These are phyloP conservation scores for Diospyros kaki DNA, from an alignment of 148 eudicot genomes.

Conservation along the genomic window DNA sequence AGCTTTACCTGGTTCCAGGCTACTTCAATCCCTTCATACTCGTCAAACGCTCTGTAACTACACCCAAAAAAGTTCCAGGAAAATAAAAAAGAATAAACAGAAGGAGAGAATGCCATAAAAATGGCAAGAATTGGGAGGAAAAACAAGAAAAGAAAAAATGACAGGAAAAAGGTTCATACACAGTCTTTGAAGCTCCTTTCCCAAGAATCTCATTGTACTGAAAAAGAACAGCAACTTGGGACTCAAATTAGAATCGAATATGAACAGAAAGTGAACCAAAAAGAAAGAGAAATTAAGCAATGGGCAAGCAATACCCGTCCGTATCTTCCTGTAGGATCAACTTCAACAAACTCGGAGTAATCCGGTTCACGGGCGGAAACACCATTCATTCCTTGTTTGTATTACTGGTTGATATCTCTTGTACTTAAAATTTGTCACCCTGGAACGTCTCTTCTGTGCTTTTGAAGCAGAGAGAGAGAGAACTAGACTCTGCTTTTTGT, in stretches of 20 bases:
- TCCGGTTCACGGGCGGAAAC: conserved; percentile 38
- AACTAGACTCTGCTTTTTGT: background rate
- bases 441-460: background rate
- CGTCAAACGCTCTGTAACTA: conserved; percentile 56
- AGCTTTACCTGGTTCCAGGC: conserved; percentile 62
- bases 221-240: conserved; percentile 2
- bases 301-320: conserved; percentile 50
- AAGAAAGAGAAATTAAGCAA: background rate
- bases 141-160: too few relatives aligned
- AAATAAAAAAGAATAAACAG: background rate
- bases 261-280: background rate
- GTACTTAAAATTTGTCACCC: background rate
- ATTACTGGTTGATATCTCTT: background rate
- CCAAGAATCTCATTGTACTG: conserved; percentile 84
- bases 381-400: conserved; percentile 42
- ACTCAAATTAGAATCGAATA: background rate
- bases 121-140: background rate
- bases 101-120: background rate
- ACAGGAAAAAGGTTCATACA: conserved; percentile 40
- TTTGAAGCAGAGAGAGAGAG: background rate
- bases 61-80: background rate
- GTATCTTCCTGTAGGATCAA: conserved; percentile 92
- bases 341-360: conserved; percentile 63
- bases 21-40: conserved; percentile 56
- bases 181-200: conserved; percentile 81